Conservation (phyloP, 2,329 filamentous ascomycete species). For the Thelonectria rubi region DNA sequence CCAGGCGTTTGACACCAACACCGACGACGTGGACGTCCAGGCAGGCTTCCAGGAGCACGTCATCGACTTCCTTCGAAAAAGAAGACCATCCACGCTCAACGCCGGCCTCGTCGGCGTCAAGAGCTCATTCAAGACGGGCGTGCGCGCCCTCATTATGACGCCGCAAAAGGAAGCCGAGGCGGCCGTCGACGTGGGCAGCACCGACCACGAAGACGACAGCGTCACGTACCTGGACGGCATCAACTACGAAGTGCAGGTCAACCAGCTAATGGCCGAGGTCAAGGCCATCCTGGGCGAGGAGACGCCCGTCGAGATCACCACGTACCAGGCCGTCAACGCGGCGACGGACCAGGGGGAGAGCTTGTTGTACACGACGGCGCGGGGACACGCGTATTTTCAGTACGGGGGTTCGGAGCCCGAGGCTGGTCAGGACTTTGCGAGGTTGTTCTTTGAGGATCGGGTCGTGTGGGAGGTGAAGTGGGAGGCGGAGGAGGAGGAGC, state of each 20-base stretch:
- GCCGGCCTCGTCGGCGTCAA: not conserved
- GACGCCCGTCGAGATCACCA: not conserved
- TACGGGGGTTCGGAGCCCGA: not conserved
- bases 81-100: not conserved
- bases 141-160: constrained; percentile 6
- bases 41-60: not conserved
- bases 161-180: not conserved
- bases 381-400: not conserved
- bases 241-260: not conserved
- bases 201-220: not conserved
- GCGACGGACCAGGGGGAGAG: not conserved
- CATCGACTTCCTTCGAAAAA: not conserved
- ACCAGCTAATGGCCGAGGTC: not conserved
- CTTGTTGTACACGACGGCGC: not conserved
- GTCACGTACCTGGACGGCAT: not conserved
- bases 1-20: not conserved
- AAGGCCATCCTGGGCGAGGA: not conserved
- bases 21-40: too few relatives aligned
- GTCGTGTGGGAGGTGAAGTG: not conserved
- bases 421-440: not conserved
- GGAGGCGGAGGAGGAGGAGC: not conserved
- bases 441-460: not conserved
- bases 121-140: not conserved
- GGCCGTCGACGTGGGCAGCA: not conserved
- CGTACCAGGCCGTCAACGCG: constrained; percentile 4